Percentiles rank a stretch among this genome's conserved stretches.
Evolutionary conservation across 176 grass and related monocot species (phyloP).

Genomic region (Carex littledalei): DNA sequence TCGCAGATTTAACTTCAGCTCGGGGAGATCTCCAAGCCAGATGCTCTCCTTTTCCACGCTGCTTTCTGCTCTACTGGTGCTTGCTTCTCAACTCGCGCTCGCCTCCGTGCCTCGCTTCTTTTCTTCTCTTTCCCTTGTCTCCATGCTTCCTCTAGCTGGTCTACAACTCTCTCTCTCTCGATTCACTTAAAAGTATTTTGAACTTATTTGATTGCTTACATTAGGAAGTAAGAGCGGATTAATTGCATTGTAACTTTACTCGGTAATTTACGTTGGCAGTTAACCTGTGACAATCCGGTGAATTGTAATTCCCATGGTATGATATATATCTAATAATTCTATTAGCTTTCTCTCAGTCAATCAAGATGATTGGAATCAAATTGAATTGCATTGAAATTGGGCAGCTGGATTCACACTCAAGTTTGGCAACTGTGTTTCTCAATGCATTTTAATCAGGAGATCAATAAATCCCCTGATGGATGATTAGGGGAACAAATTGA

Average conservation of each 20-base stretch:
- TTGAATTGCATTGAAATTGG: too few relatives aligned
- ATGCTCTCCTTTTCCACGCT: slow-evolving; percentile 45
- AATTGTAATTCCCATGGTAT: background rate
- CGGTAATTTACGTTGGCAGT: background rate
- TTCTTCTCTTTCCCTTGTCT: slow-evolving; percentile 60
- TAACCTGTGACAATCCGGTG: background rate
- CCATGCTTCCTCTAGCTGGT: slow-evolving; percentile 91
- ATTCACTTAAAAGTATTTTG: background rate
- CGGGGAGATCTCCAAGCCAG: slow-evolving; percentile 53
- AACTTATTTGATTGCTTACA: slow-evolving; percentile 1
- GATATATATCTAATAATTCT: background rate
- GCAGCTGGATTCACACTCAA: too few relatives aligned
- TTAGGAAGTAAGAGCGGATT: background rate
- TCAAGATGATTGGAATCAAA: background rate
- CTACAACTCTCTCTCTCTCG: background rate
- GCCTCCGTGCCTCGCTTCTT: slow-evolving; percentile 73
- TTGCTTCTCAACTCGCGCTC: slow-evolving; percentile 73
- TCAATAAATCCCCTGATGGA: too few relatives aligned
- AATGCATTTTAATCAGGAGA: too few relatives aligned
- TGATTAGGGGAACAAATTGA: background rate
- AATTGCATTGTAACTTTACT: background rate
- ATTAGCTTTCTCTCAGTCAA: background rate
- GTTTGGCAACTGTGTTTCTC: too few relatives aligned
- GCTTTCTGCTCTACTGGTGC: slow-evolving; percentile 54
- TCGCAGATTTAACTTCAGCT: background rate